Evolutionary conservation across 2,329 filamentous ascomycete genomes (phyloP).

Genomic region (Alternaria metachromatica): DNA sequence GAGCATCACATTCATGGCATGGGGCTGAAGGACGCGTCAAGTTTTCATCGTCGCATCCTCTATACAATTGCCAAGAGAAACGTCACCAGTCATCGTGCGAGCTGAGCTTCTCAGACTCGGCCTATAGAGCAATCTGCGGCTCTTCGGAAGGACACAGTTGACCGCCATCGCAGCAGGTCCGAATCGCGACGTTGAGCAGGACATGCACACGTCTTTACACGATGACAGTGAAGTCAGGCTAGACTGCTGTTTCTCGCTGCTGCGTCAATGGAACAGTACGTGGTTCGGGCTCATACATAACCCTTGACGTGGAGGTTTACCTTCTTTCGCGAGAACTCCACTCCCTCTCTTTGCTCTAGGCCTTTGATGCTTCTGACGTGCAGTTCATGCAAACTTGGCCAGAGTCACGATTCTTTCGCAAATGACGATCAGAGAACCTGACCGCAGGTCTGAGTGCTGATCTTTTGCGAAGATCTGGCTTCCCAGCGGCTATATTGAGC

Average conservation of each 20-base stretch:
- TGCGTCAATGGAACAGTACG: neutral
- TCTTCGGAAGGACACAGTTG: neutral
- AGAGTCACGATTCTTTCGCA: neutral
- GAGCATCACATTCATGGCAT: neutral
- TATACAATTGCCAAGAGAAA: conserved; percentile 12
- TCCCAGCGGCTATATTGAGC: neutral
- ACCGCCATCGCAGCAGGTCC: neutral
- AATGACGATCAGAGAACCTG: neutral
- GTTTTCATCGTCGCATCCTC: neutral
- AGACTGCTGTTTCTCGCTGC: neutral
- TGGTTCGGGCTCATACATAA: conserved; percentile 7
- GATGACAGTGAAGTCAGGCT: conserved; percentile 8
- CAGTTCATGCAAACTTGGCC: neutral
- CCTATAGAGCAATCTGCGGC: neutral
- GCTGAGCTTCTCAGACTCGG: neutral
- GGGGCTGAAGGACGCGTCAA: conserved; percentile 6
- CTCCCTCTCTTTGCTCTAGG: neutral
- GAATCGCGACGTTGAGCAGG: neutral
- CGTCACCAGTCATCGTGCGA: neutral
- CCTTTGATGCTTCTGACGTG: neutral
- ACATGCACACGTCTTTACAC: neutral
- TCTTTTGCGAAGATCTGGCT: neutral
- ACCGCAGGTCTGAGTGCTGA: neutral
- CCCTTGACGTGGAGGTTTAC: neutral
- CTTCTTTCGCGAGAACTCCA: neutral